A percentile compares a stretch with the other conserved stretches of the same genome.
Evolutionary conservation across 768 basidiomycete species (phyloP).

Genomic region (Amanita muscaria): DNA sequence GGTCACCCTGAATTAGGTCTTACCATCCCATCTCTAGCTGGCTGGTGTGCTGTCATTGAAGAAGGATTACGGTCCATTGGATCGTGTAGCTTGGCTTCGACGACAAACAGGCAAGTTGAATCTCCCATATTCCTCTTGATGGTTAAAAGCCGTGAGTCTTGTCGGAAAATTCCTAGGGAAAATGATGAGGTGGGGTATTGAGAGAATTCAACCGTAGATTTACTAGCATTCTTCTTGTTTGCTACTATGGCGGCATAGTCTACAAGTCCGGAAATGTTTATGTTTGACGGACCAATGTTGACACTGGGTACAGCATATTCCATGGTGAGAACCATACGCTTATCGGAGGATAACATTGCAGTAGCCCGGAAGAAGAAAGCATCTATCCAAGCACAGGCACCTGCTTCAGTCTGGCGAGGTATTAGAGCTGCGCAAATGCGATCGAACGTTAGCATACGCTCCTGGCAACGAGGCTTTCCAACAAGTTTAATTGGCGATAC

Average conservation of each 20-base stretch:
- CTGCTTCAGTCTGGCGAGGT: constrained; percentile 14
- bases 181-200: constrained; percentile 5
- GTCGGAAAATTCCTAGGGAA: constrained; percentile 8
- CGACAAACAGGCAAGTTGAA: constrained; percentile 8
- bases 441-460: constrained; percentile 1
- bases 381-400: constrained; percentile 15
- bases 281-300: constrained; percentile 2
- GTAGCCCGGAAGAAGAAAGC: constrained; percentile 17
- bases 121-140: constrained; percentile 9
- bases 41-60: too few relatives aligned
- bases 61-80: constrained; percentile 12
- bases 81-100: constrained; percentile 10
- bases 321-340: constrained; percentile 13
- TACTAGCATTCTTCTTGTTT: constrained; percentile 1
- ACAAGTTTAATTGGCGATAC: constrained; percentile 11
- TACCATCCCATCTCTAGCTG: too few relatives aligned
- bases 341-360: constrained; percentile 17
- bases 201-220: constrained; percentile 1
- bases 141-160: constrained; percentile 7
- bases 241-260: constrained; percentile 1
- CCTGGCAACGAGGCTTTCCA: constrained; percentile 11
- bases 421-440: constrained; percentile 7
- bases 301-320: constrained; percentile 12
- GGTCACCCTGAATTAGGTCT: too few relatives aligned
- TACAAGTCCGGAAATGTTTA: constrained; percentile 1